Conservation (phyloP, 306 rosid genomes). For the Acacia melanoxylon region DNA sequence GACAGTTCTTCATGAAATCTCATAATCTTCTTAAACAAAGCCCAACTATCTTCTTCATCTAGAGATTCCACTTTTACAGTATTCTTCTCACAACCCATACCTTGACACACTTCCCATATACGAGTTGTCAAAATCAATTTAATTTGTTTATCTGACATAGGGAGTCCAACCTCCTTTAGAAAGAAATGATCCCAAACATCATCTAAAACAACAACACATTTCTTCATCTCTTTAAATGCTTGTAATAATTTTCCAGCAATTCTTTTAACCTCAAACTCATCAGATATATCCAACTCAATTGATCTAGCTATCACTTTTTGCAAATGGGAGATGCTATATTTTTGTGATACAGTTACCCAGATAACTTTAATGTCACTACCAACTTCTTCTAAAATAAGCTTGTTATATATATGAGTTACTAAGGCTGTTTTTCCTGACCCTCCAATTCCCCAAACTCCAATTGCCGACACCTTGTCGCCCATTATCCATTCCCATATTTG, state of each 20-base stretch:
- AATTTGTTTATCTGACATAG: neutral
- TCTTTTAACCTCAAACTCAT: neutral
- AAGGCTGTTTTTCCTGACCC: conserved; percentile 13
- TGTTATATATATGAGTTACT: neutral
- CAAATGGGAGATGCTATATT: conserved; percentile 13
- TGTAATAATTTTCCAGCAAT: neutral
- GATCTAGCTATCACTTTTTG: conserved; percentile 20
- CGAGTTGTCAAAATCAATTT: neutral
- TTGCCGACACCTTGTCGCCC: too few species aligned
- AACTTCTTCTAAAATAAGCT: neutral
- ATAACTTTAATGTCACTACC: neutral
- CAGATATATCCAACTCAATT: neutral
- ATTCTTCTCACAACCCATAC: neutral
- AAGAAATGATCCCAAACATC: neutral
- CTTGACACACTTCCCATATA: neutral
- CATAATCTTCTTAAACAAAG: neutral
- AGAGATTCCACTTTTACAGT: neutral
- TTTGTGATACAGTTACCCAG: conserved; percentile 18
- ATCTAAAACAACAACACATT: neutral
- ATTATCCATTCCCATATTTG: conserved; percentile 14
- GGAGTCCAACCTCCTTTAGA: neutral
- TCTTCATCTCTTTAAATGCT: neutral
- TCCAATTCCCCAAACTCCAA: too few species aligned
- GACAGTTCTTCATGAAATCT: neutral
- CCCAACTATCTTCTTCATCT: neutral